These are phyloP conservation scores for Phytopythium mirpurense DNA, from an alignment of 352 stramenopile genomes.

Conservation along the genomic window DNA sequence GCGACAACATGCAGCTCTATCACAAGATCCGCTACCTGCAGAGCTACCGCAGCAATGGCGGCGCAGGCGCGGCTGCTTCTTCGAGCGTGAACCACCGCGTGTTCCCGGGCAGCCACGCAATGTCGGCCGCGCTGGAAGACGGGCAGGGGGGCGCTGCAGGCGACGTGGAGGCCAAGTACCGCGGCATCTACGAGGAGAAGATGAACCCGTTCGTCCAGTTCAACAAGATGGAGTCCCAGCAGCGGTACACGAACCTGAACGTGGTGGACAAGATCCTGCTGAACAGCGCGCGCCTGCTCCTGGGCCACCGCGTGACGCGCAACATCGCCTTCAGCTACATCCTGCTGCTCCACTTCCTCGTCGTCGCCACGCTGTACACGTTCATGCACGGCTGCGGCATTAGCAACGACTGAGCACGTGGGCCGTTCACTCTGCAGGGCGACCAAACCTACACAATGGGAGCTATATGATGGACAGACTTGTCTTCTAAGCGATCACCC, in stretches of 20 bases:
- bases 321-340: slow-evolving; percentile 85
- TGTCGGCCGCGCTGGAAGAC: slow-evolving; percentile 28
- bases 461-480: no score
- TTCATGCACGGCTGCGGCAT: slow-evolving; percentile 84
- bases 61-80: not conserved
- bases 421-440: no score
- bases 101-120: slow-evolving; percentile 11
- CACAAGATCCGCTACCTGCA: slow-evolving; percentile 88
- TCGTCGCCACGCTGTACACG: slow-evolving; percentile 82
- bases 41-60: slow-evolving; percentile 39
- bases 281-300: slow-evolving; percentile 76
- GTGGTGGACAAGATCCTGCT: slow-evolving; percentile 89
- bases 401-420: slow-evolving; percentile 60
- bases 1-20: slow-evolving; percentile 90
- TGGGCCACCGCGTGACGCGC: slow-evolving; percentile 77
- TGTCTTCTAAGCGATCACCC: not conserved
- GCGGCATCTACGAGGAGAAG: slow-evolving; percentile 86
- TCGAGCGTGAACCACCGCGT: slow-evolving; percentile 8
- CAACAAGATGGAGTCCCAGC: slow-evolving; percentile 86
- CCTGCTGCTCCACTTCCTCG: slow-evolving; percentile 80
- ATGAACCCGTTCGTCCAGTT: slow-evolving; percentile 92
- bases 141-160: slow-evolving; percentile 13
- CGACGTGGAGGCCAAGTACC: slow-evolving; percentile 79
- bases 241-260: slow-evolving; percentile 88
- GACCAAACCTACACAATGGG: no score